Base-by-base conservation (phyloP, 2,329 filamentous ascomycete species). In the Ophiostoma pallidulum region DNA sequence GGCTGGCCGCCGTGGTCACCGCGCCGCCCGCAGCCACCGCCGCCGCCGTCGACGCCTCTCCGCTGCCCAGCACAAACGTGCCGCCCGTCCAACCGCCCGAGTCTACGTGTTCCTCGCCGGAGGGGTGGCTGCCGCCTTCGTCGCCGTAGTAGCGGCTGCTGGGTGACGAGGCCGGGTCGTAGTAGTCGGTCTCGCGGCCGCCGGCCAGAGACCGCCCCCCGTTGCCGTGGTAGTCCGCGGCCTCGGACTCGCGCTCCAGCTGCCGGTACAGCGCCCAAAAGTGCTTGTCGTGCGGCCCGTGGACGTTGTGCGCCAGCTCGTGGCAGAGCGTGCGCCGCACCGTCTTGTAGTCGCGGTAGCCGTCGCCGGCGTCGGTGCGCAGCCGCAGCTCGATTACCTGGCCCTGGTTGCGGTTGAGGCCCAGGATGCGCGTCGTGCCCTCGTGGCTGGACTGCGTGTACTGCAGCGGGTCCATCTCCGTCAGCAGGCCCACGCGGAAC, bases 241-340 rank as follows among this genome's bases (percentile, higher is more conserved):
- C 70, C 49, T 84, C 82, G 3, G 96, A 91, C 69, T 96, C 91
- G 43, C 75, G 74, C 70, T 97, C 90, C 59, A 96, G 94, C 69
- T 84, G 75, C 56, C 81, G 82, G 56, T 86, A 95, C 58, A 98
- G 64, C 45, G 88, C 78, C 91, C 92, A 97, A 60, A 98, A 98
- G 40, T 85, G 69, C 16, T 79, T 72, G 64, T 97, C 89, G 63
- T 98, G 92, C 0, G 84, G 79, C 0, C 84, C 74, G 66, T 84
- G 83, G 9, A 95, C 86, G 58, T 95, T 96, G 65, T 98, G 92
- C 55, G 90, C 84, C 16, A 98, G 72, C 69, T 98, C 92, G 67
- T 98, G 92, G 61, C 91, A 97, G 12, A 98, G 71, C 39, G 92
- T 97, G 57, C 86, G 86, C 44, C 92, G 78, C 41, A 98, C 94